Evolutionary conservation across 192 early-diverging fungal species (phyloP), one percentile per base, ranked within the genome.

Genomic region (Coemansia sp.): DNA sequence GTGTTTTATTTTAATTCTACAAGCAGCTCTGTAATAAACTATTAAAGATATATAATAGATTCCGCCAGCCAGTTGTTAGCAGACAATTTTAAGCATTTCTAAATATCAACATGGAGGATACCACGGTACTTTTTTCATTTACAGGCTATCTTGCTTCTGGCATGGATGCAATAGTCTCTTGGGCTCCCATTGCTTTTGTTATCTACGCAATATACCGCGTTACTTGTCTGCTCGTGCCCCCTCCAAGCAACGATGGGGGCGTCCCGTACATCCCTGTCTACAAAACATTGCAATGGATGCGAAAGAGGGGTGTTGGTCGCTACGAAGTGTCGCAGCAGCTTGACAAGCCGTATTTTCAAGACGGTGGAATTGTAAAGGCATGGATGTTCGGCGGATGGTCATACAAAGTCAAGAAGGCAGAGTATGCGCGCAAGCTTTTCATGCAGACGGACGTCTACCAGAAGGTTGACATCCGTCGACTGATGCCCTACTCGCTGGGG

Each of bases 321-420:
- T 70, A 75, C 64, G 70, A 76, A 23, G 73, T 81, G 16, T 72
- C 70, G 40, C 66, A 81, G 61, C 60, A 68, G 13, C 79, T 81
- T n/a, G 79, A 81, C 67, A 69, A 59, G 53, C 70, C 70, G 6
- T 75, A 67, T 53, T 69, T 70, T 56, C 49, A 62, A 16, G 58
- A 69, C 18, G 37, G 53, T 6, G 79, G 79, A 16, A 69, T 81
- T 43, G 79, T 81, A 64, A 81, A 81, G 70, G 70, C 79, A 11
- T 81, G 79, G 79, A 76, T 76, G 74, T 76, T 76, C 67, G 79
- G 79, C 39, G 67, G 63, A 23, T 81, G 79, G 79, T 69, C 79
- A 5, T 81, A 81, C 71, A 81, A 76, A 57, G 45, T 81, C 39
- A 70, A 67, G 64, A 76, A 81, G 61, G 79, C 57, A 21, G 74